phyloP scores from a whole-genome alignment of 148 eudicot genomes.

The Linanthus parryae region DNA sequence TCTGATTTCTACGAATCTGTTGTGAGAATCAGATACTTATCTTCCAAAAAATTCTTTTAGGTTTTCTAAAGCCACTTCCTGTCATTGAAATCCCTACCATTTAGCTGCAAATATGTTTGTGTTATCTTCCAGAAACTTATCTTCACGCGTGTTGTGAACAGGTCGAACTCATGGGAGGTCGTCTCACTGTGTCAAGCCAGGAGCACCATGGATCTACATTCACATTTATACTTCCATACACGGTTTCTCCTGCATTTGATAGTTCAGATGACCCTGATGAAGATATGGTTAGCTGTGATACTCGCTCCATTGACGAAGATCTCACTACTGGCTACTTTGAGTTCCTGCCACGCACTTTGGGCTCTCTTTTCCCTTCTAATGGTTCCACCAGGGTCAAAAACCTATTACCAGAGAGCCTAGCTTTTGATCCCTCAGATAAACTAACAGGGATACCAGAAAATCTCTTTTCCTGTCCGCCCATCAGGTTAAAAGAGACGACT shows the following conservation, averaged over 20 bases:
- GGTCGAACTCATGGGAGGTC: slow-evolving; percentile 98
- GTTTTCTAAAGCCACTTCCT: too few species aligned
- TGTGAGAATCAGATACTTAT: too few species aligned
- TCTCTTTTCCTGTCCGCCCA: too few species aligned
- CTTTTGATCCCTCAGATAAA: slow-evolving; percentile 21
- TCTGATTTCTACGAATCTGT: too few species aligned
- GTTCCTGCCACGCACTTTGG: slow-evolving; percentile 60
- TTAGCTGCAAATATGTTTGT: too few species aligned
- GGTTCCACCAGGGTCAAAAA: slow-evolving; percentile 35
- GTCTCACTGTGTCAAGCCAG: slow-evolving; percentile 65
- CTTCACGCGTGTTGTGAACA: too few species aligned
- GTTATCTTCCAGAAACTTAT: too few species aligned
- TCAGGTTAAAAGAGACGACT: slow-evolving; percentile 27
- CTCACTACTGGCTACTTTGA: slow-evolving; percentile 44
- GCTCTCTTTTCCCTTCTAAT: slow-evolving; percentile 41
- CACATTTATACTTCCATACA: slow-evolving; percentile 75
- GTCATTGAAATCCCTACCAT: too few species aligned
- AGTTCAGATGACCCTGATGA: slow-evolving; percentile 74
- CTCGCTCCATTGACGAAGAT: slow-evolving; percentile 34
- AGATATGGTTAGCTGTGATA: slow-evolving; percentile 36
- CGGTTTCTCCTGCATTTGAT: slow-evolving; percentile 41
- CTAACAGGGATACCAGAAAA: slow-evolving; percentile 5
- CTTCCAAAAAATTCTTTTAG: too few species aligned
- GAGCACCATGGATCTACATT: slow-evolving; percentile 76
- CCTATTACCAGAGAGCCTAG: slow-evolving; percentile 20